Conservation (phyloP, 2,329 filamentous ascomycete genomes). For the Calonectria montana region DNA sequence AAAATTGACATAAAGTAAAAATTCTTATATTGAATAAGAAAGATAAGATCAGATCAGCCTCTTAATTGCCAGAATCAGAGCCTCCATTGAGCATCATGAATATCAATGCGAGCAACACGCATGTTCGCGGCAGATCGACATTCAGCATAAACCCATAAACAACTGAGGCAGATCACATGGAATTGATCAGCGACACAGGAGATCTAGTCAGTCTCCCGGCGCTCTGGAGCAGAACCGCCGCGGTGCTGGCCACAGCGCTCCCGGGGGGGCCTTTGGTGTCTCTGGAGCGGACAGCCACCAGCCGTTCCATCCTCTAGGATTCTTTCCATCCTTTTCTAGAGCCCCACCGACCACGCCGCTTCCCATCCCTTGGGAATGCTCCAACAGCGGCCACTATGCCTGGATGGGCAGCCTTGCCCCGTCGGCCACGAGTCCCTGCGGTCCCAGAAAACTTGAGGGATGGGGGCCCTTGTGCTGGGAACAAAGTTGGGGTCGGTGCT, state of each 20-base stretch:
- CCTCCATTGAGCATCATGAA: background rate
- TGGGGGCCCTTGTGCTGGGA: background rate
- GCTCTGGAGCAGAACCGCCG: constrained; percentile 30
- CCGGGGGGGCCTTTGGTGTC: constrained; percentile 26
- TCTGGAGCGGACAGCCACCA: constrained; percentile 24
- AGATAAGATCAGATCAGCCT: background rate
- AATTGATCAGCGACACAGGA: constrained; percentile 34
- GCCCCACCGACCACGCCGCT: constrained; percentile 35
- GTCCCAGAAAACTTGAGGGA: constrained; percentile 16
- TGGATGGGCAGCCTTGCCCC: constrained; percentile 34
- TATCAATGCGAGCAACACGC: constrained; percentile 4
- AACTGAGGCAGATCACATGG: constrained; percentile 25
- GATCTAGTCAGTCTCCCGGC: constrained; percentile 27
- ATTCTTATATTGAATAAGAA: background rate
- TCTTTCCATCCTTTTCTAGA: constrained; percentile 40
- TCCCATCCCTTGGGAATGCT: constrained; percentile 40
- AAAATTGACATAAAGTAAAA: constrained; percentile 14
- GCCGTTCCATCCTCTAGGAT: constrained; percentile 27
- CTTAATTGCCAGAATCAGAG: background rate
- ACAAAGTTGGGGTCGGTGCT: constrained; percentile 14
- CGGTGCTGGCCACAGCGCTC: constrained; percentile 29
- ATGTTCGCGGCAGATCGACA: constrained; percentile 31
- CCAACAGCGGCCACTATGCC: constrained; percentile 39
- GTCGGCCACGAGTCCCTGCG: constrained; percentile 35
- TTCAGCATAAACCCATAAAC: constrained; percentile 14